phyloP scores from a whole-genome alignment of 371 early-diverging fungal genomes.

The Rhizopus delemar region DNA sequence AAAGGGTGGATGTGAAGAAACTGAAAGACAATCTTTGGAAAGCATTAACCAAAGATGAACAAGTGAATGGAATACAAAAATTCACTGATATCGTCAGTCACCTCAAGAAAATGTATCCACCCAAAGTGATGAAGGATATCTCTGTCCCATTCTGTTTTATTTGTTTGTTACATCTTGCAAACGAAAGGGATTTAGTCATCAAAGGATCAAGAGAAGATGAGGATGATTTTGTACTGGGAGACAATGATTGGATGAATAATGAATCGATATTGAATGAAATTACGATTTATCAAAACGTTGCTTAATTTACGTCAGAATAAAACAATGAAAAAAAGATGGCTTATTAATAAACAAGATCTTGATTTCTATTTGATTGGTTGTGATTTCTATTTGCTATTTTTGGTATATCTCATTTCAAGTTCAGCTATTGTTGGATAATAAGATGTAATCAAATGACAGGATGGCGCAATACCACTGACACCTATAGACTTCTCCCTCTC shows the following conservation, averaged over 20 bases:
- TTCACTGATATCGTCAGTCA: slow-evolving; percentile 75
- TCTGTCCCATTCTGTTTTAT: slow-evolving; percentile 96
- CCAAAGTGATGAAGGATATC: slow-evolving; percentile 80
- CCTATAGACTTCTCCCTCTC: too few relatives aligned
- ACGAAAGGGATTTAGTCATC: slow-evolving; percentile 79
- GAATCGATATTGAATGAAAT: slow-evolving; percentile 39
- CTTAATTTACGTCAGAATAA: slow-evolving; percentile 1
- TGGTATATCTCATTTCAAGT: not conserved
- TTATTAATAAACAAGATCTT: not conserved
- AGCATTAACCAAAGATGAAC: slow-evolving; percentile 38
- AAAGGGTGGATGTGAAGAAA: slow-evolving; percentile 91
- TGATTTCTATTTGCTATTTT: not conserved
- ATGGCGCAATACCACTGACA: slow-evolving; percentile 1
- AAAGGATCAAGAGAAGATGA: slow-evolving; percentile 7
- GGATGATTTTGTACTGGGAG: slow-evolving; percentile 47
- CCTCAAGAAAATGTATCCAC: slow-evolving; percentile 73
- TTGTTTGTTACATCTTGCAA: slow-evolving; percentile 93
- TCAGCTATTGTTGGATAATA: not conserved
- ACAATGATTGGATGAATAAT: slow-evolving; percentile 27
- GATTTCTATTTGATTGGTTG: not conserved
- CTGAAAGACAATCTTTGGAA: slow-evolving; percentile 96
- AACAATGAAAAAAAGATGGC: not conserved
- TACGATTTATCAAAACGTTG: slow-evolving; percentile 33
- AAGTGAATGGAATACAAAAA: slow-evolving; percentile 55
- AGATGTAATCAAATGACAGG: not conserved